Evolutionary conservation across 2,329 filamentous ascomycete species (phyloP).

Genomic region (Aspergillus sp.): DNA sequence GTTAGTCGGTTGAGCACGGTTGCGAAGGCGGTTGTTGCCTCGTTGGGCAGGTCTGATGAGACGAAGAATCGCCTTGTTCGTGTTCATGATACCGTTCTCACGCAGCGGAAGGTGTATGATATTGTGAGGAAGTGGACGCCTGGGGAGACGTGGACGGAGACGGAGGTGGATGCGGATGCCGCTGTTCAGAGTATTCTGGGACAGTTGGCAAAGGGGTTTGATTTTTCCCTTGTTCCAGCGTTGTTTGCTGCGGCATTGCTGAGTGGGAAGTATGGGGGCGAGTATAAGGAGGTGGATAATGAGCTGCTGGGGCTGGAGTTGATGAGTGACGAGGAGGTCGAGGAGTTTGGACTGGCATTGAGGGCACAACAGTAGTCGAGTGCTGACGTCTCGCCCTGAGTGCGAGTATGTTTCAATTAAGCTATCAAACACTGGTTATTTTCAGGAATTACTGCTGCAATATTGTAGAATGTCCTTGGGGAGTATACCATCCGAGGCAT

Average conservation of each 20-base stretch:
- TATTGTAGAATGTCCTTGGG: no score
- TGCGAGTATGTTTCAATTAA: no score
- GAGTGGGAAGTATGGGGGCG: not conserved
- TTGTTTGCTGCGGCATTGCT: not conserved
- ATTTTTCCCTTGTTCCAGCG: not conserved
- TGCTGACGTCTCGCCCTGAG: no score
- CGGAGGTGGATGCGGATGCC: not conserved
- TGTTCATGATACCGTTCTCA: not conserved
- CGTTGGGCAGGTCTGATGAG: not conserved
- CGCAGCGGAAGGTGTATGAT: not conserved
- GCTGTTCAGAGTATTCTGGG: not conserved
- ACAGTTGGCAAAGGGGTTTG: not conserved
- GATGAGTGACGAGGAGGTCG: not conserved
- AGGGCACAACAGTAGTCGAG: not conserved
- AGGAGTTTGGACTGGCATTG: not conserved
- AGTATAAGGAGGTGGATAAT: slow-evolving; percentile 4
- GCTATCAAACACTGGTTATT: no score
- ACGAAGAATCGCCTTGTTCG: slow-evolving; percentile 1
- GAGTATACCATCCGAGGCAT: no score
- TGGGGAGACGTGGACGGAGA: not conserved
- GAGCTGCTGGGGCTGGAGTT: not conserved
- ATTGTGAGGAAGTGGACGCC: not conserved
- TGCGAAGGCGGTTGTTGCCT: slow-evolving; percentile 1
- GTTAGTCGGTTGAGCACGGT: not conserved
- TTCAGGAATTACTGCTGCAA: no score